Base-by-base conservation (phyloP, 2,329 filamentous ascomycete species). In the Monosporascus sp. region DNA sequence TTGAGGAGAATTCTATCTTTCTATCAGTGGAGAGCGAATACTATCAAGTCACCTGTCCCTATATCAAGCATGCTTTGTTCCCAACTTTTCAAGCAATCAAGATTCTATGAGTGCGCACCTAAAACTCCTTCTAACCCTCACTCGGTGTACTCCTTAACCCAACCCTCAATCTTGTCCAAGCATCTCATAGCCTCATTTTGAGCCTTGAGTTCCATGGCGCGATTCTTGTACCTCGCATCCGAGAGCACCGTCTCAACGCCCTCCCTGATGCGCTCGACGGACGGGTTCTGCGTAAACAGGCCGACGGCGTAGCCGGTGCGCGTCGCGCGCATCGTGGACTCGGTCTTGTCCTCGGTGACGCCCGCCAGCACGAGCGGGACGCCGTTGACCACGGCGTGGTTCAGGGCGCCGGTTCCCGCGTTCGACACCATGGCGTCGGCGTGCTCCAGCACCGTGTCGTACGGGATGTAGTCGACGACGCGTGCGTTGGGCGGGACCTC, bases 391-490 rank as follows among this genome's bases (percentile, higher is more conserved):
- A 53, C 50, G 11, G 46, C 53, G 38, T 59, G 58, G n/a, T 96
- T 40, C 48, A 59, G 51, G 19, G 44, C 49, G n/a, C 59, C 59
- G 44, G 53, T 57, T 5, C 56, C 59, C 8, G 51, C 58, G 26
- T 60, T 61, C 27, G 49, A 51, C 20, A 61, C 52, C 34, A 60
- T 56, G 22, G 57, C 34, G 63, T 72, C 75, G 34, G 68, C 67
- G 60, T 77, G 56, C 40, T 14, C 40, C 37, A 81, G 65, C 1
- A 80, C 54, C 0, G 69, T 64, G 53, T 81, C 75, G 56, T 79
- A 80, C 3, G 76, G 70, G 4, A 81, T 61, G 57, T 76, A 79
- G 60, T 80, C 76, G 22, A 73, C 63, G 4, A 77, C 69, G 9
- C 71, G 67, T 0, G 70, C 67, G 57, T 81, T 81, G 1, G 53